Evolutionary conservation across 805 yeast genomes (phyloP), one percentile per base, ranked within the genome.

Genomic region (Suhomyces sp.): DNA sequence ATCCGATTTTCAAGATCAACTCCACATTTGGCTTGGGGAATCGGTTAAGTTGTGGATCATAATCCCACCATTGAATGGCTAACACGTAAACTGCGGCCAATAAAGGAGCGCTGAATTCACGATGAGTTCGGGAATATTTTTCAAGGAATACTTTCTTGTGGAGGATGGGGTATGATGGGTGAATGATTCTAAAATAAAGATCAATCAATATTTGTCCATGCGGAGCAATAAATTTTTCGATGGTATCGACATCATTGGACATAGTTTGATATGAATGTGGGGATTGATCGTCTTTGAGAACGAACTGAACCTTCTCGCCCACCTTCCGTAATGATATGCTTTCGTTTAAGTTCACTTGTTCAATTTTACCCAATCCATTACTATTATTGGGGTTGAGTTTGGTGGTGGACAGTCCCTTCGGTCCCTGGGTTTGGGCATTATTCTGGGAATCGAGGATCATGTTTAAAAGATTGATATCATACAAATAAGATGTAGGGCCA

Each of bases 41-140:
- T 15, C 85, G 77, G 33, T 87, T 76, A 35, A 90, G 66, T 40
- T 76, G 80, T 2, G 95, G 84, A 50, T 81, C 90, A 55, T 81
- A 81, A 46, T 86, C 91, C 97, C 97, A 90, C 95, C 95, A 88
- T 54, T 87, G 91, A 28, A 86, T 74, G 0, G 97, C 95, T 39
- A 90, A 64, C 7, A 85, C 78, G 54, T 91, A 91, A 1, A 91
- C 95, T 0, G 96, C 85, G 0, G 97, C 97, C 30, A 91, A 64
- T 32, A 91, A 61, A 0, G 97, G 95, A 0, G 97, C 95, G 35
- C 93, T 80, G 49, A 91, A 79, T 58, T 91, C 98, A 30, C 95
- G 74, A 56, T 88, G 95, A 1, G 97, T 88, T 37, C 98, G 68
- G 2, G 90, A 68, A 55, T 90, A 91, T 56, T 91, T 91, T 50